Percentiles rank a stretch among this genome's conserved stretches.
Evolutionary conservation across 306 rosid genomes (phyloP).

Genomic region (Spatholobus suberectus): DNA sequence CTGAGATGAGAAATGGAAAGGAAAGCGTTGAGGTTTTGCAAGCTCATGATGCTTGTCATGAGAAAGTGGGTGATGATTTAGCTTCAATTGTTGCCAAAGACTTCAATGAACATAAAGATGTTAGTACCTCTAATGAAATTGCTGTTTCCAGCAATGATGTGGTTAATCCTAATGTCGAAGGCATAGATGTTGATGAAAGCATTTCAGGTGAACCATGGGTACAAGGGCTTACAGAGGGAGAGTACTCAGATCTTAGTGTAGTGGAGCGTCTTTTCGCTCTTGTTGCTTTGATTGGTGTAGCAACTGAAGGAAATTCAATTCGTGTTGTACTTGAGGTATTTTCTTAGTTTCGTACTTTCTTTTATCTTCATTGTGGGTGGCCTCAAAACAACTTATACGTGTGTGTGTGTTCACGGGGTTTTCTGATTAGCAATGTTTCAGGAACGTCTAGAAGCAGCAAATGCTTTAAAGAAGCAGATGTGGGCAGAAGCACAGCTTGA

Average conservation of each 20-base stretch:
- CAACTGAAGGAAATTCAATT: slow-evolving; percentile 75
- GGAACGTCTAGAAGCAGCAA: slow-evolving; percentile 90
- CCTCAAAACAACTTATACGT: slow-evolving; percentile 4
- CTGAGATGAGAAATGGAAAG: slow-evolving; percentile 41
- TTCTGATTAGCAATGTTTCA: slow-evolving; percentile 47
- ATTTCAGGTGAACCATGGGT: slow-evolving; percentile 75
- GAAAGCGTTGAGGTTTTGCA: slow-evolving; percentile 38
- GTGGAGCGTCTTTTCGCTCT: slow-evolving; percentile 84
- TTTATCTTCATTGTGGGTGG: background rate
- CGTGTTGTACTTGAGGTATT: slow-evolving; percentile 72
- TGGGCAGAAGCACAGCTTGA: slow-evolving; percentile 78
- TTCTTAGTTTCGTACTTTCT: slow-evolving; percentile 2
- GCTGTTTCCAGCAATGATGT: slow-evolving; percentile 38
- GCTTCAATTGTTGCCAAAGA: slow-evolving; percentile 41
- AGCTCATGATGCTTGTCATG: slow-evolving; percentile 42
- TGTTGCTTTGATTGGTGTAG: slow-evolving; percentile 65
- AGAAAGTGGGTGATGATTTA: slow-evolving; percentile 42
- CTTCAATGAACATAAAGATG: slow-evolving; percentile 39
- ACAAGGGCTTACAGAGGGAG: slow-evolving; percentile 77
- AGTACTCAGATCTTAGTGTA: slow-evolving; percentile 78
- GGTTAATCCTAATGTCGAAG: slow-evolving; percentile 46
- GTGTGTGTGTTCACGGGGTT: background rate
- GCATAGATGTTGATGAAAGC: slow-evolving; percentile 62
- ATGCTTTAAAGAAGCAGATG: slow-evolving; percentile 76
- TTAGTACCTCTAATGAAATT: slow-evolving; percentile 41